Conservation (phyloP, 116 monocot genomes). For the Phalaenopsis hybrid region DNA sequence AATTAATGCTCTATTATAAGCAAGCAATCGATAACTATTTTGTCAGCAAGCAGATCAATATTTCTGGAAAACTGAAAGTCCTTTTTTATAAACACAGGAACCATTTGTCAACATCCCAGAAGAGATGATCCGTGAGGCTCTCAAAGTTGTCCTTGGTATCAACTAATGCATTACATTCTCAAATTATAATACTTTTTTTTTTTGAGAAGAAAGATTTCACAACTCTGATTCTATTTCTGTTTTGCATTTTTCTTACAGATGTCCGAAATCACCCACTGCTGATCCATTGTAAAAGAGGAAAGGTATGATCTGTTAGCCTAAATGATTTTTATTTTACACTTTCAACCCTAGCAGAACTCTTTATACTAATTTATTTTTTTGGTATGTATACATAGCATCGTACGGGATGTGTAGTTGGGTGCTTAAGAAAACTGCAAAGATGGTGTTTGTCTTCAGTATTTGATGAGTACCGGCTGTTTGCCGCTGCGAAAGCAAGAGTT, state of each 20-base stretch:
- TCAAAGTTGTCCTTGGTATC: slow-evolving; percentile 65
- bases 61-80: too few relatives aligned
- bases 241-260: slow-evolving; percentile 33
- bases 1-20: too few relatives aligned
- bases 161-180: background rate
- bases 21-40: too few relatives aligned
- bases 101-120: slow-evolving; percentile 75
- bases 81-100: slow-evolving; percentile 22
- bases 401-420: slow-evolving; percentile 64
- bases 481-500: slow-evolving; percentile 50
- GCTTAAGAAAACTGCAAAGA: slow-evolving; percentile 43
- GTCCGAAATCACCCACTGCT: slow-evolving; percentile 62
- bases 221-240: background rate
- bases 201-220: background rate
- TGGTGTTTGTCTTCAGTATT: slow-evolving; percentile 60
- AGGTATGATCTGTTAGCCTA: slow-evolving; percentile 24
- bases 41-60: too few relatives aligned
- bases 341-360: background rate
- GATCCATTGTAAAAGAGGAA: slow-evolving; percentile 79
- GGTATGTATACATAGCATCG: slow-evolving; percentile 36
- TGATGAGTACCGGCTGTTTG: slow-evolving; percentile 59
- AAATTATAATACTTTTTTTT: background rate
- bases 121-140: slow-evolving; percentile 58
- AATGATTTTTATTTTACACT: too few relatives aligned
- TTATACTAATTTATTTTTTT: background rate